Base-by-base conservation (phyloP, 2,329 filamentous ascomycete species). In the Fusarium sterilihyphosum region DNA sequence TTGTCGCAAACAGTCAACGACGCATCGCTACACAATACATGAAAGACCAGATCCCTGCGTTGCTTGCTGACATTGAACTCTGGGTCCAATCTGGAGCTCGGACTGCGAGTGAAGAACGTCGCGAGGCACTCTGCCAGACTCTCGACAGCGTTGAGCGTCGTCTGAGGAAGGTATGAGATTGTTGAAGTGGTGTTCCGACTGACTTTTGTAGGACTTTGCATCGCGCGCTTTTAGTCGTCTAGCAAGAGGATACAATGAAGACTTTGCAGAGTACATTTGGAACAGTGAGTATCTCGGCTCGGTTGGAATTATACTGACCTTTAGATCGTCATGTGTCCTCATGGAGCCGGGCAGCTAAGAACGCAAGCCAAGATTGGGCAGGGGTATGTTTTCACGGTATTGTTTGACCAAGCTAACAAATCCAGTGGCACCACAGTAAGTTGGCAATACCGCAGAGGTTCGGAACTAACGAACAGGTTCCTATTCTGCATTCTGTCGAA, bases 11-110 rank as follows among this genome's bases (percentile, higher is more conserved):
- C 4, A 84, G 81, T 47, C 85, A 85, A 69, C 79, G 82, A 31
- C 79, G 78, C 4, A 78, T 79, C 8, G 83, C 82, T 0, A 80
- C 31, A 11, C 74, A 76, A 12, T 87, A 84, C 60, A 83, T 87
- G 57, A 71, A 78, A 5, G 77, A 85, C 33, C 77, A 84, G 20
- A 82, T 88, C 18, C 83, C 84, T 2, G 82, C 81, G 0, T 75
- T 88, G 6, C 70, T 87, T 3, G 81, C 80, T 24, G 81, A 84
- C 3, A 65, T 86, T 3, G 78, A 82, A 11, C 79, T 87, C 1
- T 88, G 86, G 86, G 80, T 86, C 3, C 78, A 84, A 58, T 83
- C 84, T 31, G 85, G 85, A 2, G 81, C 82, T 1, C 81, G 83
- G 3, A 83, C 77, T 37, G 75, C 79, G 26, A 79, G 73, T 52